Evolutionary conservation across 441 rosid genomes (phyloP), one percentile per base, ranked within the genome.

Genomic region (Flueggea neowawraea): DNA sequence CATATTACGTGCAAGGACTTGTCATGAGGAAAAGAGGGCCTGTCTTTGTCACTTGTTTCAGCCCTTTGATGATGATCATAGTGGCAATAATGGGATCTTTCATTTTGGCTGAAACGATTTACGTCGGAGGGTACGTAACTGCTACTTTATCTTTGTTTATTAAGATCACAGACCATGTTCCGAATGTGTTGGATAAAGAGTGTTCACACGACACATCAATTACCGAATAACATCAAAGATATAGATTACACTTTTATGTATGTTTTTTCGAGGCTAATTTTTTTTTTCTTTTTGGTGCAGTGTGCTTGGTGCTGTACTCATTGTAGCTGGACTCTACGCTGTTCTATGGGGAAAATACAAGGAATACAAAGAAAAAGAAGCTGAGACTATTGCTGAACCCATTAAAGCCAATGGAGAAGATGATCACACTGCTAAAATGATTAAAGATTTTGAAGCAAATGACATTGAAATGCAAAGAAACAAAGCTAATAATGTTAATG

Each of bases 341-440:
- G 83, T 87, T 9, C 77, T 91, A 47, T 91, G 97, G 97, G 97
- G 97, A 5, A 88, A 88, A 33, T 86, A 86, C 60, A 76, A 74
- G 60, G 93, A 88, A 48, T 75, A 62, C 58, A 70, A 73, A 33
- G 78, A 78, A 65, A 58, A 43, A 32, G 47, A 10, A 1, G 59
- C 31, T 8, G 71, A 69, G 3, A 78, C 64, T 50, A 79, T 84
- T 14, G 62, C 74, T 31, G 90, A 86, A 13, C 28, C 28, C 28
- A 22, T 22, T 22, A 22, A 22, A 22, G 36, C 45, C 45, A 43
- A 6, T 43, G 45, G 47, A 0, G 33, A 60, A 12, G 16, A 62
- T 6, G 54, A 65, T 0, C 73, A 60, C 28, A 0, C 28, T 22
- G 28, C 28, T 22, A 22, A 22, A 22, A 22, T 22, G 28, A 22